Evolutionary conservation across 2,329 filamentous ascomycete species (phyloP).

Genomic region (Pseudodiploospora longispora): DNA sequence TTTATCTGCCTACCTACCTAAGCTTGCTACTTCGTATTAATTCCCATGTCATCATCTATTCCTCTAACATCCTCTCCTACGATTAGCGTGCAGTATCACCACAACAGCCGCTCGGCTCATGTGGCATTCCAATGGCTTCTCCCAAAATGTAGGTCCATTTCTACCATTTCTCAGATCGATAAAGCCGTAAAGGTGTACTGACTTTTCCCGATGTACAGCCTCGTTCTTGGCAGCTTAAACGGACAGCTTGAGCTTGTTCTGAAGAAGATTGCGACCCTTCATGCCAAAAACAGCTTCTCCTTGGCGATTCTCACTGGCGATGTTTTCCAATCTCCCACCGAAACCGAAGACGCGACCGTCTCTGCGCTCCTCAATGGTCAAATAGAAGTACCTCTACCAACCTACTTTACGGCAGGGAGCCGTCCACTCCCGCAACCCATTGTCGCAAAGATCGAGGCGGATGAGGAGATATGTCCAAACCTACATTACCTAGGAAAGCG

Average conservation of each 20-base stretch:
- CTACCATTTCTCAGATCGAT: background rate
- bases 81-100: background rate
- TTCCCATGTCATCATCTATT: too few relatives aligned
- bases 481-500: constrained; percentile 84
- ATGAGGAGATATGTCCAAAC: constrained; percentile 77
- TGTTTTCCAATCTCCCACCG: constrained; percentile 54
- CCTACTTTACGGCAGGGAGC: constrained; percentile 81
- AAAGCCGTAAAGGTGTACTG: too few relatives aligned
- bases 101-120: background rate
- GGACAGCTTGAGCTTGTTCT: constrained; percentile 71
- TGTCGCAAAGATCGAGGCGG: constrained; percentile 63
- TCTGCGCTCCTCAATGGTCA: constrained; percentile 62
- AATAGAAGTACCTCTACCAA: constrained; percentile 68
- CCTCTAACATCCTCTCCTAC: too few relatives aligned
- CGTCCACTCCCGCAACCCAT: constrained; percentile 63
- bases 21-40: background rate
- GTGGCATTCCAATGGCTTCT: constrained; percentile 30
- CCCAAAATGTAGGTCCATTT: constrained; percentile 37
- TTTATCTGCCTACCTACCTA: background rate
- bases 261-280: constrained; percentile 69
- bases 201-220: constrained; percentile 34
- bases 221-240: constrained; percentile 76
- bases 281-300: constrained; percentile 80
- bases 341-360: constrained; percentile 50
- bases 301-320: constrained; percentile 81